Conservation (phyloP, 371 early-diverging fungal genomes). For the Rhizopus stolonifer region DNA sequence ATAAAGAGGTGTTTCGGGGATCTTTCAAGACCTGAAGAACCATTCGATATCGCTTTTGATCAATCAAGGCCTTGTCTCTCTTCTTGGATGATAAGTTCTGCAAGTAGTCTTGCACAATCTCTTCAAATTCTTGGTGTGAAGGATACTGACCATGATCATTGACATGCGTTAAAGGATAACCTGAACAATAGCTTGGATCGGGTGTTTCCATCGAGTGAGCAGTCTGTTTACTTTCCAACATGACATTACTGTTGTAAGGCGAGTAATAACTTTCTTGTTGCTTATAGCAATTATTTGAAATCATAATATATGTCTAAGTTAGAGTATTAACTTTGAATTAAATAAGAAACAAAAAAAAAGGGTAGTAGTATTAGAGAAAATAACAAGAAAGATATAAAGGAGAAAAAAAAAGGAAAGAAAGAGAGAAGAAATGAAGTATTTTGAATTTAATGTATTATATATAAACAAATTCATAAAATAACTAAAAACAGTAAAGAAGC, state of each 20-base stretch:
- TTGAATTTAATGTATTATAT: background rate
- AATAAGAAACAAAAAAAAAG: background rate
- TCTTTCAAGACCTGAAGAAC: conserved; percentile 57
- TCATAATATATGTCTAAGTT: no score
- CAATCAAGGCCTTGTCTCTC: conserved; percentile 60
- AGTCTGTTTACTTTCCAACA: no score
- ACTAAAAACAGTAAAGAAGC: conserved; percentile 14
- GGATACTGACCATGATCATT: conserved; percentile 45
- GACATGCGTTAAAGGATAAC: conserved; percentile 7
- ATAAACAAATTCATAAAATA: conserved; percentile 1
- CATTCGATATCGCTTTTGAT: conserved; percentile 53
- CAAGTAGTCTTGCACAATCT: conserved; percentile 54
- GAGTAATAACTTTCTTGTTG: no score
- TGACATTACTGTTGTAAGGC: no score
- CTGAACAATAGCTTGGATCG: background rate
- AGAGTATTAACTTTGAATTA: background rate
- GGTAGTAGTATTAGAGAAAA: background rate
- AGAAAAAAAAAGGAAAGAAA: conserved; percentile 4
- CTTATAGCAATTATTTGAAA: no score
- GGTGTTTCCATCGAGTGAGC: no score
- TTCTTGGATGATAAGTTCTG: conserved; percentile 59
- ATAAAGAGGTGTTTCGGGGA: conserved; percentile 59
- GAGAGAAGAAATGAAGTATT: background rate
- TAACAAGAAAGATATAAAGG: background rate
- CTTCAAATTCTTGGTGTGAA: conserved; percentile 36